phyloP scores from a whole-genome alignment of 345 rosid genomes.

The Theobroma cacao region DNA sequence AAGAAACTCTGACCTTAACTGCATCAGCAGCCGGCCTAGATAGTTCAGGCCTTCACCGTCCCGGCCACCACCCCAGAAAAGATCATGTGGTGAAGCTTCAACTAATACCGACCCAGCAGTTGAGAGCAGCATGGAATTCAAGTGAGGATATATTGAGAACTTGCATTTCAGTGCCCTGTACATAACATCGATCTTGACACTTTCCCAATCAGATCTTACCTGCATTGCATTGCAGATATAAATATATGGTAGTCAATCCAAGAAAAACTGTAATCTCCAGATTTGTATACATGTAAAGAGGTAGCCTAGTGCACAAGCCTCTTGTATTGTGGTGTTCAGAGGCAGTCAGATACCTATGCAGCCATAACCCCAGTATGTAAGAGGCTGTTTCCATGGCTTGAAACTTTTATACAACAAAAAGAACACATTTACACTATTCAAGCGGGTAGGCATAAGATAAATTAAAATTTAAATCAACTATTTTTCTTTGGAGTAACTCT shows the following conservation, averaged over 20 bases:
- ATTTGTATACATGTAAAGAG: background rate
- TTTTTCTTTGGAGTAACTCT: background rate
- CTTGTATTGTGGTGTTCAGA: background rate
- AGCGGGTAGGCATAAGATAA: background rate
- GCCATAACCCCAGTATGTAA: background rate
- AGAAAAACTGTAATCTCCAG: background rate
- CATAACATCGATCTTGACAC: conserved; percentile 75
- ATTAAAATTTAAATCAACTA: background rate
- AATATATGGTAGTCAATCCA: background rate
- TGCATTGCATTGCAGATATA: conserved; percentile 22
- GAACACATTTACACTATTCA: background rate
- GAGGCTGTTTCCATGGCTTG: background rate
- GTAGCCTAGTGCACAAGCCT: background rate
- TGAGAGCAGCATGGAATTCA: conserved; percentile 71
- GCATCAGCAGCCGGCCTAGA: conserved; percentile 88
- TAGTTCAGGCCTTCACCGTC: conserved; percentile 95
- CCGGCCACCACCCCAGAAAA: conserved; percentile 94
- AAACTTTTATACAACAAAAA: background rate
- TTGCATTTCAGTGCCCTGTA: conserved; percentile 75
- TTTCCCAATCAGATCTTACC: conserved; percentile 86
- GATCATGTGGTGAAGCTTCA: conserved; percentile 93
- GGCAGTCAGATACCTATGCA: background rate
- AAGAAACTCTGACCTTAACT: conserved; percentile 78
- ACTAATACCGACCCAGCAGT: conserved; percentile 81
- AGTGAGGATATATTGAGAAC: conserved; percentile 81